phyloP scores from a whole-genome alignment of 208 protist species.

The Leishmania turanica region DNA sequence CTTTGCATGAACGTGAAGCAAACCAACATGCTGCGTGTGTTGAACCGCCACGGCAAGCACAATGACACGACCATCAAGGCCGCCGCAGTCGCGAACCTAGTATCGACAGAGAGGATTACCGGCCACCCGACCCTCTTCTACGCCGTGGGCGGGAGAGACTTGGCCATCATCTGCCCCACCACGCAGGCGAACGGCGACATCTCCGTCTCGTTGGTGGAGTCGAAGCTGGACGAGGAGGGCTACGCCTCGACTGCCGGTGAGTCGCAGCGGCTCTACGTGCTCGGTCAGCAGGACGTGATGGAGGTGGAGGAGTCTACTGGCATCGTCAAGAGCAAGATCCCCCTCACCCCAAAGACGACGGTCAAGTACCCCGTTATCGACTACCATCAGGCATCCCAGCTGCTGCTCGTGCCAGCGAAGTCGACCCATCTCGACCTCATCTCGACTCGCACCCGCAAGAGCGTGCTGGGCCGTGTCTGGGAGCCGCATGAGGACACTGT shows the following conservation, averaged over 20 bases:
- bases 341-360: slow-evolving; percentile 57
- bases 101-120: slow-evolving; percentile 54
- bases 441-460: slow-evolving; percentile 59
- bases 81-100: slow-evolving; percentile 51
- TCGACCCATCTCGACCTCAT: slow-evolving; percentile 77
- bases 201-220: slow-evolving; percentile 41
- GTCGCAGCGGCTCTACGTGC: slow-evolving; percentile 58
- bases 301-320: slow-evolving; percentile 67
- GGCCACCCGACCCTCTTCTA: slow-evolving; percentile 72
- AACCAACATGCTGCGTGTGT: slow-evolving; percentile 76
- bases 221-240: slow-evolving; percentile 55
- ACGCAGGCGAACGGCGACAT: slow-evolving; percentile 77
- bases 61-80: slow-evolving; percentile 57
- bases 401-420: slow-evolving; percentile 77
- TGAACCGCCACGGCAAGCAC: slow-evolving; percentile 76
- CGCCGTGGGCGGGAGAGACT: slow-evolving; percentile 63
- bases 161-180: slow-evolving; percentile 64
- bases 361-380: slow-evolving; percentile 69
- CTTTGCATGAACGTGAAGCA: slow-evolving; percentile 87
- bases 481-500: slow-evolving; percentile 75
- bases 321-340: slow-evolving; percentile 35
- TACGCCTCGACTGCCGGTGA: slow-evolving; percentile 65
- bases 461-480: slow-evolving; percentile 74
- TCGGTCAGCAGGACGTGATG: slow-evolving; percentile 64
- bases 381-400: slow-evolving; percentile 57